Evolutionary conservation across 164 flowering plant genomes (phyloP).

Genomic region (Magnolia officinalis): DNA sequence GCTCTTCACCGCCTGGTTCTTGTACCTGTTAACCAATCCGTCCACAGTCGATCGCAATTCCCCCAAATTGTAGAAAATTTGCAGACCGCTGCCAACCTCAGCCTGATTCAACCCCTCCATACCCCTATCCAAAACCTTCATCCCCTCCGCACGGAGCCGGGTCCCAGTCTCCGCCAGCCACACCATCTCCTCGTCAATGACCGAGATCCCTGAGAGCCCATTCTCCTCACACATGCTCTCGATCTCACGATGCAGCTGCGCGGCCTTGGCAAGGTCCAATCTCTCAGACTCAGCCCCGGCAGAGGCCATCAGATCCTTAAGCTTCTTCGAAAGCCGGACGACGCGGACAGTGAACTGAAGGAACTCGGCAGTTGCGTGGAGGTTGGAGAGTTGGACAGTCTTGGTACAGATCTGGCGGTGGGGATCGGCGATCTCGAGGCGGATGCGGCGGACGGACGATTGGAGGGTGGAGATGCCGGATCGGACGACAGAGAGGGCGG

Average conservation of each 20-base stretch:
- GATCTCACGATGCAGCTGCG: slow-evolving; percentile 78
- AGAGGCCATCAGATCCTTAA: slow-evolving; percentile 46
- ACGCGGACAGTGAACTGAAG: slow-evolving; percentile 61
- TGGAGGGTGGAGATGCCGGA: slow-evolving; percentile 70
- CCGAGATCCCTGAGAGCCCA: slow-evolving; percentile 56
- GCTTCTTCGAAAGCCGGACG: slow-evolving; percentile 59
- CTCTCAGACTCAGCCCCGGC: slow-evolving; percentile 37
- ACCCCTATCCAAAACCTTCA: slow-evolving; percentile 81
- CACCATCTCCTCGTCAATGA: slow-evolving; percentile 57
- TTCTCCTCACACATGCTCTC: slow-evolving; percentile 50
- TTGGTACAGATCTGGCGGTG: slow-evolving; percentile 46
- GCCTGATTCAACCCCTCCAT: slow-evolving; percentile 92
- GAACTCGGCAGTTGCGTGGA: slow-evolving; percentile 51
- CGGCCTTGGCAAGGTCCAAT: slow-evolving; percentile 80
- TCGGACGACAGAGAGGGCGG: slow-evolving; percentile 67
- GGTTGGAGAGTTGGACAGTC: slow-evolving; percentile 62
- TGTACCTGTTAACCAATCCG: slow-evolving; percentile 66
- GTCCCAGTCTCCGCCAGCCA: slow-evolving; percentile 65
- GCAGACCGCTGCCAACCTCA: slow-evolving; percentile 91
- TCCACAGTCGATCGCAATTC: slow-evolving; percentile 76
- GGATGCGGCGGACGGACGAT: slow-evolving; percentile 63
- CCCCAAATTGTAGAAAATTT: slow-evolving; percentile 88
- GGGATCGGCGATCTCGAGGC: slow-evolving; percentile 86
- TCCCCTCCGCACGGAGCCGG: slow-evolving; percentile 57
- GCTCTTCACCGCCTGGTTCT: slow-evolving; percentile 64